Conservation (phyloP, 768 basidiomycete species). For the Suillus occidentalis region DNA sequence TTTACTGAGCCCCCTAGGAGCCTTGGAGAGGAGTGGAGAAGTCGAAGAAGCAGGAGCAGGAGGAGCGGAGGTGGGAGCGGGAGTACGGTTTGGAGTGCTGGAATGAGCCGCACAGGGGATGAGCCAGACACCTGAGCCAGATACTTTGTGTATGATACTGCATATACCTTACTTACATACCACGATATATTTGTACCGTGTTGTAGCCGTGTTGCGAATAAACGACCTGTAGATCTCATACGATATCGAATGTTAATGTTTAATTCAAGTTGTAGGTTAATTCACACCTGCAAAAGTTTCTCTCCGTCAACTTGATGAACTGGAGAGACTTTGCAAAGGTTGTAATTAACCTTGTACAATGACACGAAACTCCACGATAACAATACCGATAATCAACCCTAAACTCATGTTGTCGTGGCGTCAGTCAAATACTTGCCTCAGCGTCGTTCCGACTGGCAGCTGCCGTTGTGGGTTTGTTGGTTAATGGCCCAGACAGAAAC, state of each 20-base stretch:
- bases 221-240: background rate
- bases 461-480: background rate
- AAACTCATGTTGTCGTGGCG: background rate
- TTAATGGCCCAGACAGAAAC: background rate
- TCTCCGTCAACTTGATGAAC: background rate
- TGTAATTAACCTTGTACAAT: background rate
- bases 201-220: background rate
- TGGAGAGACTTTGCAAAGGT: background rate
- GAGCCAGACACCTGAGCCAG: conserved; percentile 34
- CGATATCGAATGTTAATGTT: background rate
- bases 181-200: background rate
- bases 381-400: background rate
- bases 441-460: background rate
- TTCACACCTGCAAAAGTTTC: background rate
- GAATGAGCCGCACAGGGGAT: conserved; percentile 66
- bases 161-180: conserved; percentile 7
- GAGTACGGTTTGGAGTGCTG: conserved; percentile 87
- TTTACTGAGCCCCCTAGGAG: conserved; percentile 70
- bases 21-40: conserved; percentile 52
- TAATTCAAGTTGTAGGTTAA: background rate
- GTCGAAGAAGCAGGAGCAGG: conserved; percentile 44
- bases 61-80: conserved; percentile 62
- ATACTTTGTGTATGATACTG: conserved; percentile 20
- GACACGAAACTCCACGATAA: background rate
- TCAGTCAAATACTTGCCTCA: background rate